phyloP scores from a whole-genome alignment of 2,329 filamentous ascomycete genomes.

The Capronia coronata region DNA sequence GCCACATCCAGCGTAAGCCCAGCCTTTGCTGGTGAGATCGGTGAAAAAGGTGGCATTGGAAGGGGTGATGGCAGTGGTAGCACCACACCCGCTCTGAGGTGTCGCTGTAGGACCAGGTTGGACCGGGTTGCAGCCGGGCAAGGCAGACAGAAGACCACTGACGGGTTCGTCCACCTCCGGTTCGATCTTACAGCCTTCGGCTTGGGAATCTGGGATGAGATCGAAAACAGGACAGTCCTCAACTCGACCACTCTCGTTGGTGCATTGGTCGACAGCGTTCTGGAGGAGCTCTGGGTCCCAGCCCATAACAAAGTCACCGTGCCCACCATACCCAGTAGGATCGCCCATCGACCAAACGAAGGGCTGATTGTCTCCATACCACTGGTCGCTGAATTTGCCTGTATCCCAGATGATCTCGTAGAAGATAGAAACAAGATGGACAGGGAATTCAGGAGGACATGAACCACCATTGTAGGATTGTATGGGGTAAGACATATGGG shows the following conservation, averaged over 20 bases:
- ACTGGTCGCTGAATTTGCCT: conserved; percentile 44
- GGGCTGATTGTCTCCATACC: conserved; percentile 34
- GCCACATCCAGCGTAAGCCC: conserved; percentile 58
- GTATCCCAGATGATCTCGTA: conserved; percentile 55
- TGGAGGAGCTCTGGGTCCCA: conserved; percentile 63
- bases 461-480: conserved; percentile 33
- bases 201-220: conserved; percentile 49
- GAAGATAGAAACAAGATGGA: conserved; percentile 54
- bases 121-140: conserved; percentile 30
- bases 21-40: conserved; percentile 47
- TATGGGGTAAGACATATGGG: conserved; percentile 35
- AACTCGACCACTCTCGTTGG: conserved; percentile 54
- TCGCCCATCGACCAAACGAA: conserved; percentile 47
- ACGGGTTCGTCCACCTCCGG: conserved; percentile 35
- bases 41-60: conserved; percentile 39
- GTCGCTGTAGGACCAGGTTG: conserved; percentile 34
- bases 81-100: conserved; percentile 26
- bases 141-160: conserved; percentile 23
- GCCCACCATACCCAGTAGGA: conserved; percentile 48
- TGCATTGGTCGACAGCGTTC: conserved; percentile 61
- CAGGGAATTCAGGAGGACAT: conserved; percentile 43
- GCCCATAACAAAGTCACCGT: conserved; percentile 62
- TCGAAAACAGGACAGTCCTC: conserved; percentile 54
- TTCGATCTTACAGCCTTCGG: conserved; percentile 48
- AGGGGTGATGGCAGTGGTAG: conserved; percentile 34